These are phyloP conservation scores for Athelia psychrophila DNA, from an alignment of 1,284 basidiomycete species.

Conservation along the genomic window DNA sequence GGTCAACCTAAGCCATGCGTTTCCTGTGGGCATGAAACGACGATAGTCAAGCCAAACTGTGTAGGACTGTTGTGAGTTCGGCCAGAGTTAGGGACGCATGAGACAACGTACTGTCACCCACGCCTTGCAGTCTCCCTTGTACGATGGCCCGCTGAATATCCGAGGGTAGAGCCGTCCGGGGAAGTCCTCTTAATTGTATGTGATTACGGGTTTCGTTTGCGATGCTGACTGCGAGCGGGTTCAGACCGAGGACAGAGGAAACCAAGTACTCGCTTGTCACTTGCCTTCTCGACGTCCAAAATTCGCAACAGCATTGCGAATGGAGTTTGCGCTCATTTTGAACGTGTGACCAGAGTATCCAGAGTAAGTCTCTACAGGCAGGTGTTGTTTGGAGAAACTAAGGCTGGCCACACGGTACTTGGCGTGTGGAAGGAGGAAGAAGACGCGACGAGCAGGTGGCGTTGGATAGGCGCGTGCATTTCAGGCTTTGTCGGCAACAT, in stretches of 20 bases:
- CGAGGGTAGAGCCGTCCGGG: constrained; percentile 47
- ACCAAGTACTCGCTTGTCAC: no score
- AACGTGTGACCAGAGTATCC: no score
- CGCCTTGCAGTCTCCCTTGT: constrained; percentile 45
- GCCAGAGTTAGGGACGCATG: background rate
- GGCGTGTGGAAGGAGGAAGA: background rate
- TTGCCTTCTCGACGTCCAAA: no score
- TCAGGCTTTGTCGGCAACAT: background rate
- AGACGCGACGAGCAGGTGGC: background rate
- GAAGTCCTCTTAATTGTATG: constrained; percentile 46
- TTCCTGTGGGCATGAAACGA: constrained; percentile 54
- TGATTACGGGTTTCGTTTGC: constrained; percentile 27
- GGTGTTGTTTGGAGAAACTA: no score
- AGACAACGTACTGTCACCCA: constrained; percentile 44
- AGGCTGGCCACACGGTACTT: no score
- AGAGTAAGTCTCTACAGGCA: no score
- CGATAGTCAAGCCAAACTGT: constrained; percentile 61
- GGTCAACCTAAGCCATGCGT: constrained; percentile 51
- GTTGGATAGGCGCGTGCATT: background rate
- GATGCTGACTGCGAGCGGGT: constrained; percentile 4
- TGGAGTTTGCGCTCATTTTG: no score
- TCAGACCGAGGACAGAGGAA: background rate
- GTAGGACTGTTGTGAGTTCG: constrained; percentile 7
- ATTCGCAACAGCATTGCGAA: no score
- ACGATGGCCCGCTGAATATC: constrained; percentile 54